phyloP scores from a whole-genome alignment of 768 basidiomycete species.

The Leucocoprinus leucothites region DNA sequence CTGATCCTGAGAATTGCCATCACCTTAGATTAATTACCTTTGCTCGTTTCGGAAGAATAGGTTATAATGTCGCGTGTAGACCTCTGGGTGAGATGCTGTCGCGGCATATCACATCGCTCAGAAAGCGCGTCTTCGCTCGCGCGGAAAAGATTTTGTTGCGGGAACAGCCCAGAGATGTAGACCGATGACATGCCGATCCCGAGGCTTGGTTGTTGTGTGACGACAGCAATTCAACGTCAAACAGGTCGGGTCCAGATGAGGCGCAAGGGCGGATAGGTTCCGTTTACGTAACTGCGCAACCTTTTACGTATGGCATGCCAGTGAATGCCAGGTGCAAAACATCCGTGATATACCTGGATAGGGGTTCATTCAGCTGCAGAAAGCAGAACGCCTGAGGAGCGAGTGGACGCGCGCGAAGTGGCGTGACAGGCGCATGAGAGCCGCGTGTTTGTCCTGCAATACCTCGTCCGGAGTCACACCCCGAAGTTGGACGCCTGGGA shows the following conservation, averaged over 20 bases:
- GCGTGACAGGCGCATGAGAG: constrained; percentile 6
- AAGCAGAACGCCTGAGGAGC: constrained; percentile 2
- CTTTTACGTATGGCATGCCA: constrained; percentile 8
- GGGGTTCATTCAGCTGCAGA: constrained; percentile 2
- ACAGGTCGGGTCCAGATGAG: constrained; percentile 3
- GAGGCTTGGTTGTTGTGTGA: constrained; percentile 5
- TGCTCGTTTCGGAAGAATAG: constrained; percentile 17
- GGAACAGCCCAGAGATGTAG: neutral
- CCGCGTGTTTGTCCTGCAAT: neutral
- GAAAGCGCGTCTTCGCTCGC: neutral
- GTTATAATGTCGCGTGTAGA: constrained; percentile 13
- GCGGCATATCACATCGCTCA: constrained; percentile 2
- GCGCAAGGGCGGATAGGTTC: constrained; percentile 10
- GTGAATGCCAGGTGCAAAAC: constrained; percentile 11
- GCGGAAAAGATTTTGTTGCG: neutral
- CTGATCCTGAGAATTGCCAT: constrained; percentile 21
- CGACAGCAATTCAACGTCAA: constrained; percentile 5
- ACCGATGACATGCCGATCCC: neutral
- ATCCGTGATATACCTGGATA: constrained; percentile 10
- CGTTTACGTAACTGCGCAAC: constrained; percentile 11
- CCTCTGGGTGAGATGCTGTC: constrained; percentile 10
- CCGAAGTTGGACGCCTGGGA: neutral
- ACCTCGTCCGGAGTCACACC: neutral
- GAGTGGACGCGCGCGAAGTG: constrained; percentile 4
- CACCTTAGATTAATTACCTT: constrained; percentile 19